phyloP scores from a whole-genome alignment of 176 grass and related monocot genomes.

The Coix lacrymajobi region DNA sequence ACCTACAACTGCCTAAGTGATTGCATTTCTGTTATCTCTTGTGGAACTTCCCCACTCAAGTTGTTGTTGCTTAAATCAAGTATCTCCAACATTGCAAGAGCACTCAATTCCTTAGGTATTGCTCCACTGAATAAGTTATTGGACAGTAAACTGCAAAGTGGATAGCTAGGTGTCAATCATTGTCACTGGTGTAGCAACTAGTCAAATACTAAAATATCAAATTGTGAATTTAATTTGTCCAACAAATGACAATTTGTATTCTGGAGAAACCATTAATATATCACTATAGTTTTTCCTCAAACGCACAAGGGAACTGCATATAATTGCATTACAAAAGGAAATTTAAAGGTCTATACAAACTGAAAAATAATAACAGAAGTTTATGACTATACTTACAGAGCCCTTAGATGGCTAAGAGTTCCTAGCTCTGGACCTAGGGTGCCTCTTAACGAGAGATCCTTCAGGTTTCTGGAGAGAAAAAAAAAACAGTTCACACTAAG shows the following conservation, averaged over 20 bases:
- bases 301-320: not conserved
- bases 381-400: slow-evolving; percentile 66
- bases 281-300: slow-evolving; percentile 25
- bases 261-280: not conserved
- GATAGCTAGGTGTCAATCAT: not conserved
- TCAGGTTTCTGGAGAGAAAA: slow-evolving; percentile 65
- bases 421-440: slow-evolving; percentile 75
- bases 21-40: slow-evolving; percentile 67
- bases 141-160: slow-evolving; percentile 61
- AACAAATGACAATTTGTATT: slow-evolving; percentile 13
- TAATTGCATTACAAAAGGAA: not conserved
- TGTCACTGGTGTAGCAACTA: not conserved
- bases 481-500: slow-evolving; percentile 17
- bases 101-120: slow-evolving; percentile 77
- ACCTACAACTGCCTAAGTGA: slow-evolving; percentile 90
- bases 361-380: not conserved
- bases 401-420: slow-evolving; percentile 65
- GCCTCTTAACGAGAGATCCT: slow-evolving; percentile 67
- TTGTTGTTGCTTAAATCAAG: slow-evolving; percentile 85
- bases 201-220: not conserved
- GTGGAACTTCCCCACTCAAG: slow-evolving; percentile 76
- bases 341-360: not conserved
- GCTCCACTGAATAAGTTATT: slow-evolving; percentile 71
- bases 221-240: slow-evolving; percentile 1
- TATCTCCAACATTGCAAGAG: slow-evolving; percentile 66